Evolutionary conservation across 2,329 filamentous ascomycete genomes (phyloP).

Genomic region (Onygenales sp.): DNA sequence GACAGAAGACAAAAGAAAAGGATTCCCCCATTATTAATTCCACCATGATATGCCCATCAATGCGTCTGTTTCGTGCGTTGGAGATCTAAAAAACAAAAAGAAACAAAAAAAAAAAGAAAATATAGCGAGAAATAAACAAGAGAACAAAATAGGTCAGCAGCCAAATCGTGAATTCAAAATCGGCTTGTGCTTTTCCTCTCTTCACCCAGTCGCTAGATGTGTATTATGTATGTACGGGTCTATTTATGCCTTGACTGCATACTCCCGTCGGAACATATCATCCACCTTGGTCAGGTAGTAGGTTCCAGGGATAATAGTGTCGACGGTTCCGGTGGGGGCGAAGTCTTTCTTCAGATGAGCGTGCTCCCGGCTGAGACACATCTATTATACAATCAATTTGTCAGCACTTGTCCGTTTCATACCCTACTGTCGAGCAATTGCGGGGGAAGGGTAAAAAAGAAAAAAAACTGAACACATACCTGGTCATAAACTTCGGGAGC

Average conservation of each 20-base stretch:
- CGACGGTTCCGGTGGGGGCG: conserved; percentile 57
- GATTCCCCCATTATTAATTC: neutral
- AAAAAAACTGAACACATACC: conserved; percentile 37
- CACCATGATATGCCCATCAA: too few species aligned
- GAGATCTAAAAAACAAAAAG: neutral
- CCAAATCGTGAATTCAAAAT: neutral
- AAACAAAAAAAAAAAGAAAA: neutral
- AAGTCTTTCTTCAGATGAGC: conserved; percentile 76
- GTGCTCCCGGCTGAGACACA: conserved; percentile 73
- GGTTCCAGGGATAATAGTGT: conserved; percentile 55
- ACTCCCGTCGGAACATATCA: conserved; percentile 77
- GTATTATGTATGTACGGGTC: conserved; percentile 7
- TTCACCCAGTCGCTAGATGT: neutral
- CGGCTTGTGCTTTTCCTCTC: neutral
- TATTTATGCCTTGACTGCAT: conserved; percentile 54
- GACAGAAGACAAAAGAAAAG: neutral
- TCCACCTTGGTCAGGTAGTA: conserved; percentile 77
- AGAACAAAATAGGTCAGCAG: neutral
- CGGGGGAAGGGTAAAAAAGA: conserved; percentile 10
- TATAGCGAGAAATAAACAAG: neutral
- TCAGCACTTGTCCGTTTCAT: neutral
- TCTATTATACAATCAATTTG: conserved; percentile 35
- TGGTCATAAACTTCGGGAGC: conserved; percentile 64
- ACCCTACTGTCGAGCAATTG: neutral
- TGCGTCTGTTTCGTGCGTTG: too few species aligned